Conservation (phyloP, 345 rosid species). For the Murraya paniculata region DNA sequence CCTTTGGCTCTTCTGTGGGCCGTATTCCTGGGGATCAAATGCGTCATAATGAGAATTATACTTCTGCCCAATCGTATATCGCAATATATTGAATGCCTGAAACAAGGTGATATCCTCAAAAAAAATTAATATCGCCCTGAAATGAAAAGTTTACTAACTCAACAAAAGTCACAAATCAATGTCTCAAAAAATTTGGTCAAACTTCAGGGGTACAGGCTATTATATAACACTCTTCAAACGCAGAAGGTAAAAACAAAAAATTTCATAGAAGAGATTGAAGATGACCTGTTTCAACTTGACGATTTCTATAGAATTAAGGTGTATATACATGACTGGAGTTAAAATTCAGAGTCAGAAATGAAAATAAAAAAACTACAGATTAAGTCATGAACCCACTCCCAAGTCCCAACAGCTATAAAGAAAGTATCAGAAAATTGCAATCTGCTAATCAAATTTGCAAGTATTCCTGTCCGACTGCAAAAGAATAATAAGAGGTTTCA, state of each 20-base stretch:
- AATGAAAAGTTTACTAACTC: constrained; percentile 31
- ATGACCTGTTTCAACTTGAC: not conserved
- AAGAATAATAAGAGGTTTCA: not conserved
- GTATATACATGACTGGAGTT: not conserved
- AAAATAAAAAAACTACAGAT: not conserved
- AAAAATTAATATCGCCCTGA: constrained; percentile 33
- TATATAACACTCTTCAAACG: not conserved
- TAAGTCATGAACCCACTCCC: not conserved
- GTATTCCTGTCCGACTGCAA: not conserved
- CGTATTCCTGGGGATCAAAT: constrained; percentile 75
- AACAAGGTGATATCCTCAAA: constrained; percentile 43
- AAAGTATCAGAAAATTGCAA: not conserved
- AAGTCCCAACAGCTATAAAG: not conserved
- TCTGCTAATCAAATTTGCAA: not conserved
- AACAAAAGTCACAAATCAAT: constrained; percentile 15
- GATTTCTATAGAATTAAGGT: not conserved
- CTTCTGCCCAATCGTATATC: constrained; percentile 84
- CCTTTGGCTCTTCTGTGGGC: constrained; percentile 61
- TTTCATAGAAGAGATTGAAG: not conserved
- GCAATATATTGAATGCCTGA: constrained; percentile 87
- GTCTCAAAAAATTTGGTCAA: not conserved
- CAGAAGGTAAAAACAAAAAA: not conserved
- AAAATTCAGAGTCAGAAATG: not conserved
- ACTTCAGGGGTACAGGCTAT: not conserved
- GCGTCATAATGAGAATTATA: constrained; percentile 91